Conservation (phyloP, 2,329 filamentous ascomycete species). For the Calonectria pauciramosa region DNA sequence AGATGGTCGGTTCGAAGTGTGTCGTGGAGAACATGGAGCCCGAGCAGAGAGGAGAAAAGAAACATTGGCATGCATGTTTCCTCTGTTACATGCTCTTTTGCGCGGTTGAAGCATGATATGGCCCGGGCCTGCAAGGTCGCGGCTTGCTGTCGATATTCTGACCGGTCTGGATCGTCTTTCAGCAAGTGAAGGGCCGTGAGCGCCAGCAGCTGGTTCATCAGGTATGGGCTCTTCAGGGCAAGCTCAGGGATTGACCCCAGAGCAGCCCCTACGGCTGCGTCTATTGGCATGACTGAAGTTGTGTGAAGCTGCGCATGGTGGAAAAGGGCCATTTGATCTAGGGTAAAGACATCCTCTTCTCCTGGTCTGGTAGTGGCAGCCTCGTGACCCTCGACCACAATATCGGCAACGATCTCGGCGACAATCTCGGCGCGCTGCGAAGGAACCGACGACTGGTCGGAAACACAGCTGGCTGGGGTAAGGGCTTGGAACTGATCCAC, state of each 20-base stretch:
- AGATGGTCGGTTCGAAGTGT: neutral
- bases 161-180: neutral
- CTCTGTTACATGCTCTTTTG: constrained; percentile 6
- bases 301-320: constrained; percentile 17
- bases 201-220: constrained; percentile 32
- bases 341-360: constrained; percentile 11
- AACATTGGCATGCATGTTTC: constrained; percentile 25
- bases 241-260: neutral
- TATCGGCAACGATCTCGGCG: neutral
- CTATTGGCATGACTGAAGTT: constrained; percentile 13
- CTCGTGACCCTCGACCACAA: neutral
- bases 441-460: neutral
- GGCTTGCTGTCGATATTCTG: neutral
- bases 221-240: constrained; percentile 23
- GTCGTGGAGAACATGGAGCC: constrained; percentile 28
- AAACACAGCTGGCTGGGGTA: neutral
- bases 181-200: constrained; percentile 27
- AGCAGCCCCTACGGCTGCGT: neutral
- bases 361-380: neutral
- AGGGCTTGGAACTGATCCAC: neutral
- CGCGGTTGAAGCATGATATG: constrained; percentile 24
- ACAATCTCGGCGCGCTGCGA: neutral
- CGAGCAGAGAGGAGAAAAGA: constrained; percentile 26
- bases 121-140: constrained; percentile 13
- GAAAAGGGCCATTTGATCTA: constrained; percentile 24